Base-by-base conservation (phyloP, 371 early-diverging fungal genomes). In the Umbelopsis sp. region DNA sequence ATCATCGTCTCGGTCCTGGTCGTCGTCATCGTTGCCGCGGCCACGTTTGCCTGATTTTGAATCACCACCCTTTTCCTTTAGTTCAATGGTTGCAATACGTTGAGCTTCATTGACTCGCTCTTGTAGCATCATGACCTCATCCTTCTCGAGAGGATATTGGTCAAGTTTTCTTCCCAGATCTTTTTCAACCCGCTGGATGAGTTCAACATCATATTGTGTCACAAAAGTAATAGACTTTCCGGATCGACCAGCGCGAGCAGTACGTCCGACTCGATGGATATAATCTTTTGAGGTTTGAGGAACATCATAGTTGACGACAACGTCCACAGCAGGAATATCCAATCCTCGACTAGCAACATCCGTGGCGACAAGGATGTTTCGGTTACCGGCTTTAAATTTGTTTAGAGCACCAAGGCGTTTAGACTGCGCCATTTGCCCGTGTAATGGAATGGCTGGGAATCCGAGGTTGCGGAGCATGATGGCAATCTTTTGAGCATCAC, bases 231-330 rank as follows among this genome's bases (percentile, higher is more conserved):
- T 82, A 1, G 97, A 91, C 74, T 94, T 93, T 65, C 99, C 99
- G 4, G 93, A 84, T 48, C 93, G 85, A 12, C 99, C 99, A 8
- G 97, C 97, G 75, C 98, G 91, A 9, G 97, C 99, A 0, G 99
- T 98, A 73, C 99, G 91, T 37, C 99, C 99, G 4, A 97, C 96
- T 63, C 99, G 89, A 82, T 99, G 99, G 69, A 99, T 94, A 80
- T 99, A 99, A 73, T 94, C 96, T 84, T 98, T 95, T 52, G 90
- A 88, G 66, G 90, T 89, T 65, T 93, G 86, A n/a, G 99, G 99
- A 10, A 98, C 89, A 77, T 99, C 99, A 72, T 95, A 99, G 83
- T 99, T 97, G 72, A 99, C 82, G 9, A 99, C 98, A 44, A 95
- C 76, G 74, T 97, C 97, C 9, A 99, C 98, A 2, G 86, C 72